Conservation (phyloP, 352 stramenopile species). For the Phytopythium mirpurense region DNA sequence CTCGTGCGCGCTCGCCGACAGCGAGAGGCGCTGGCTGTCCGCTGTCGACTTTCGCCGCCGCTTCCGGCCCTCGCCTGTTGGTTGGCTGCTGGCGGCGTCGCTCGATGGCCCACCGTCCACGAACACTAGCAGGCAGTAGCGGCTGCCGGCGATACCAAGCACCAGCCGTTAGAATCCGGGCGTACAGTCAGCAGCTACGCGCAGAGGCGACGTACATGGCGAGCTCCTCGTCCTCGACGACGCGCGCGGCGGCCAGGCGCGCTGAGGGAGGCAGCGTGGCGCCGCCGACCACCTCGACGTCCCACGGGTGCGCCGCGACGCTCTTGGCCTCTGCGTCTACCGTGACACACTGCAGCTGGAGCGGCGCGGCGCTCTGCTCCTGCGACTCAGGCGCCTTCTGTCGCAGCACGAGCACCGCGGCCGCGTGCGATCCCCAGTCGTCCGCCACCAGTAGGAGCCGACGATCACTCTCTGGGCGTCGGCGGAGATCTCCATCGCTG, state of each 20-base stretch:
- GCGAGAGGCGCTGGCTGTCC: background rate
- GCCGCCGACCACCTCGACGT: slow-evolving; percentile 1
- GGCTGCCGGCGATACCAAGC: background rate
- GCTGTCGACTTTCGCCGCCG: background rate
- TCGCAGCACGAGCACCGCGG: slow-evolving; percentile 21
- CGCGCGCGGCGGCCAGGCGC: slow-evolving; percentile 27
- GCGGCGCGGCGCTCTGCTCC: background rate
- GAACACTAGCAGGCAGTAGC: background rate
- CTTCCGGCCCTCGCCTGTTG: background rate
- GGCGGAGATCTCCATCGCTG: too few species aligned
- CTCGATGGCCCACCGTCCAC: background rate
- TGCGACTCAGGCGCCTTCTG: slow-evolving; percentile 10
- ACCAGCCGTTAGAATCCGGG: too few species aligned
- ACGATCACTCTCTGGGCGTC: background rate
- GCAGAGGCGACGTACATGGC: slow-evolving; percentile 24
- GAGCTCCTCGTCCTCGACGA: slow-evolving; percentile 31
- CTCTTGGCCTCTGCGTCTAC: slow-evolving; percentile 18
- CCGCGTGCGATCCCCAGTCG: background rate
- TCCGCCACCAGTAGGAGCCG: slow-evolving; percentile 1
- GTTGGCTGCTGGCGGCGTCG: background rate
- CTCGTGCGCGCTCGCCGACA: background rate
- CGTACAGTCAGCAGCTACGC: too few species aligned
- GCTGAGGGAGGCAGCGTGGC: slow-evolving; percentile 19
- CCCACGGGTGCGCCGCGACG: background rate
- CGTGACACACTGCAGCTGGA: slow-evolving; percentile 14